Percentiles rank a stretch among this genome's conserved stretches.
These are phyloP conservation scores for Amanita brunnescens DNA, from an alignment of 768 basidiomycete genomes.

Conservation along the genomic window DNA sequence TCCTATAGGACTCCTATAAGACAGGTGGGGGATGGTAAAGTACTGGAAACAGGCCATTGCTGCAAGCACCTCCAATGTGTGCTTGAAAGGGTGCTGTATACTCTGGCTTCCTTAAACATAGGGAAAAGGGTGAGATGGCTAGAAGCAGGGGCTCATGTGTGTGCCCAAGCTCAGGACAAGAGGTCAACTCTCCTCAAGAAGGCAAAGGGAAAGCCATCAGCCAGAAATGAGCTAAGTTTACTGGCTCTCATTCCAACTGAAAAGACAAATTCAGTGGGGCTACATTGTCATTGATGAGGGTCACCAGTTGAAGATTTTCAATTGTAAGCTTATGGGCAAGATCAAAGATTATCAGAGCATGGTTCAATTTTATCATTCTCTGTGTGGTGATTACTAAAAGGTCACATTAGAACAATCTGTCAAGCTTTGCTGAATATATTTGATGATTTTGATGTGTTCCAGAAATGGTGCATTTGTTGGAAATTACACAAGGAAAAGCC, in stretches of 20 bases:
- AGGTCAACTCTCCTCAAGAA: not conserved
- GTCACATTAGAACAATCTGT: constrained; percentile 79
- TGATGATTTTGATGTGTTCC: constrained; percentile 80
- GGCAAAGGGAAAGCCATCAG: constrained; percentile 9
- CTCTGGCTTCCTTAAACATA: constrained; percentile 56
- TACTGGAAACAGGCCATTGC: constrained; percentile 44
- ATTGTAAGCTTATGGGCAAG: constrained; percentile 84
- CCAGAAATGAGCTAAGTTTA: constrained; percentile 18
- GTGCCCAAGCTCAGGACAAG: not conserved
- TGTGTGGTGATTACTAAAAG: constrained; percentile 1
- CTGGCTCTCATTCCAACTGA: constrained; percentile 9
- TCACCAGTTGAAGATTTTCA: constrained; percentile 89
- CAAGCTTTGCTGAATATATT: constrained; percentile 93
- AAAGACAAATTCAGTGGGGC: constrained; percentile 48
- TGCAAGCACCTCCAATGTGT: constrained; percentile 52
- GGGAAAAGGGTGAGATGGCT: constrained; percentile 32
- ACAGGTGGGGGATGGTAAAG: too few species aligned
- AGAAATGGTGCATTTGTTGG: constrained; percentile 67
- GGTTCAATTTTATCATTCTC: constrained; percentile 47
- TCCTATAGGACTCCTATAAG: too few species aligned
- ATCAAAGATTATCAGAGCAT: constrained; percentile 81
- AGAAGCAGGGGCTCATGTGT: constrained; percentile 7
- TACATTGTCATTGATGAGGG: constrained; percentile 97
- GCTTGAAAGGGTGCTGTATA: constrained; percentile 69
- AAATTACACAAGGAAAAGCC: too few species aligned